Evolutionary conservation across 768 basidiomycete genomes (phyloP).

Genomic region (Tubosaeta sp.): DNA sequence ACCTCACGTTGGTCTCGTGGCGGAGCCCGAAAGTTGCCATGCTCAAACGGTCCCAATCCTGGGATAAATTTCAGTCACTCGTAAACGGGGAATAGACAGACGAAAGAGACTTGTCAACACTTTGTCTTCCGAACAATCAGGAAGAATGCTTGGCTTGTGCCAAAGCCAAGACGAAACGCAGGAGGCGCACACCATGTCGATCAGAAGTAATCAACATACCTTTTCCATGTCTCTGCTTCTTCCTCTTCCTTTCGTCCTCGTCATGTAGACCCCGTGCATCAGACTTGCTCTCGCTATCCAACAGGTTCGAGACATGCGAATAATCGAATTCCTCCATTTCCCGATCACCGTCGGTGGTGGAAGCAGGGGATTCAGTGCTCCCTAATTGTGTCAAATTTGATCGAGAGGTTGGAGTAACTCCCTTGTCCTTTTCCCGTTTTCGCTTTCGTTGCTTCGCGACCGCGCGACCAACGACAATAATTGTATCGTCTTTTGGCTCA

Average conservation of each 20-base stretch:
- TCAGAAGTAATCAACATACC: slow-evolving; percentile 21
- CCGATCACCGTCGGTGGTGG: slow-evolving; percentile 12
- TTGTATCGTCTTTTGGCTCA: slow-evolving; percentile 49
- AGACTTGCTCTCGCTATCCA: slow-evolving; percentile 52
- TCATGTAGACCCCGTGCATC: slow-evolving; percentile 18
- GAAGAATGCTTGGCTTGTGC: neutral
- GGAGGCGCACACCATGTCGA: neutral
- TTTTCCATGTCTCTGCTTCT: slow-evolving; percentile 49
- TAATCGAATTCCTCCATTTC: slow-evolving; percentile 62
- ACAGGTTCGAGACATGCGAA: slow-evolving; percentile 59
- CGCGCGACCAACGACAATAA: slow-evolving; percentile 68
- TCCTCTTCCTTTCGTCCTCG: slow-evolving; percentile 38
- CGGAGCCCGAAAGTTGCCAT: slow-evolving; percentile 60
- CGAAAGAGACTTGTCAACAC: slow-evolving; percentile 2
- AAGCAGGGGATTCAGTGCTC: slow-evolving; percentile 4
- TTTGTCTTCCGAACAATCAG: slow-evolving; percentile 1
- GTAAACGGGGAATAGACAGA: neutral
- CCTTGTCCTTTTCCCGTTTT: slow-evolving; percentile 20
- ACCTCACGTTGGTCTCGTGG: slow-evolving; percentile 63
- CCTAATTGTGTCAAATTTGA: slow-evolving; percentile 2
- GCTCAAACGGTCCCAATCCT: slow-evolving; percentile 37
- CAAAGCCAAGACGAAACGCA: slow-evolving; percentile 7
- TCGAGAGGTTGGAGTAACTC: neutral
- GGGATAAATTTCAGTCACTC: slow-evolving; percentile 7
- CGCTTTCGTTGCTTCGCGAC: slow-evolving; percentile 66